Base-by-base conservation (phyloP, 768 basidiomycete genomes). In the Mrakia frigida region DNA sequence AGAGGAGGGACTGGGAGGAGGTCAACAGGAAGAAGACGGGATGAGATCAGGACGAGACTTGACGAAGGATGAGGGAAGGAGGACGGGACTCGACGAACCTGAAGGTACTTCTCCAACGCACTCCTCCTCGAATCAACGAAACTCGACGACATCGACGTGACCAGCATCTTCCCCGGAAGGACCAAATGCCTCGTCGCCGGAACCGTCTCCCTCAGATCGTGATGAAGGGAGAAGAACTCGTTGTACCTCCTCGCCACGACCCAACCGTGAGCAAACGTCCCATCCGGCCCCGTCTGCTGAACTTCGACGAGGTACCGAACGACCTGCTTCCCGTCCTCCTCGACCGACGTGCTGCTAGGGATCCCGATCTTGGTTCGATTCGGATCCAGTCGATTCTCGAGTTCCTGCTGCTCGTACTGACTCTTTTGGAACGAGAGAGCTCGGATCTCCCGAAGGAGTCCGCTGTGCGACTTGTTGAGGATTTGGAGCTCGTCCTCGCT, bases 361-460 rank as follows among this genome's bases (percentile, higher is more conserved):
- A 99, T 93, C 4, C 88, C 86, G n/a, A 96, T 90, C 78, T 86
- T 88, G 6, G 94, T 98, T 41, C 92, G 87, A 33, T 91, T 90
- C 2, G 94, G 91, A 33, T 93, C 84, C 3, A 98, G 88, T 25
- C 91, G 87, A 81, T 94, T 97, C 33, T 92, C 92, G n/a, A 88
- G 86, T 81, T 97, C 94, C 83, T 98, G 95, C 81, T 93, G 92
- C 81, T 96, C 92, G 81, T 93, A 98, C 81, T 98, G 95, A 16
- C 87, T 87, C 83, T 91, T 93, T 84, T 97, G 95, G 83, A 98
- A 97, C 73, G 87, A 86, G 2, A 94, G 85, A 80, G 93, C 90
- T 41, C 94, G 87, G 56, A 94, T 85, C 81, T 98, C 94, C 74
- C 93, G 86, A 23, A 86, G 88, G 85, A 98, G 88, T 0, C 92